Evolutionary conservation across 2,329 filamentous ascomycete genomes (phyloP).

Genomic region (Pseudogymnoascus sp.): DNA sequence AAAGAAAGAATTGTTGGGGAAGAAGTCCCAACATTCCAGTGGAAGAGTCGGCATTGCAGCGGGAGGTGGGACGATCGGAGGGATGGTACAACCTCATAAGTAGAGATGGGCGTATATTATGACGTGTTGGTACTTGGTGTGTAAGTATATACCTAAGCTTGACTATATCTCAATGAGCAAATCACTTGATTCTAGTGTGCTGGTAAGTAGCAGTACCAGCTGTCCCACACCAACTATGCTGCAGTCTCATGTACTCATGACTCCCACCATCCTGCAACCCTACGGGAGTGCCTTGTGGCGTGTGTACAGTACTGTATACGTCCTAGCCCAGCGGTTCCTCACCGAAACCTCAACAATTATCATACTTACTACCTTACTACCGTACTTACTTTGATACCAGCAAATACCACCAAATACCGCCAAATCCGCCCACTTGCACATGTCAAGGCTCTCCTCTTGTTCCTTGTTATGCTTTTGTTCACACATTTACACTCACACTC

Average conservation of each 20-base stretch:
- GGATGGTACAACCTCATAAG: not conserved
- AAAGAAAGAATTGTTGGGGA: conserved; percentile 1
- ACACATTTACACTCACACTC: not conserved
- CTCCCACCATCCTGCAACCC: not conserved
- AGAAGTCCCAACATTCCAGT: conserved; percentile 2
- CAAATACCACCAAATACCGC: not conserved
- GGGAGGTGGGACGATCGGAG: not conserved
- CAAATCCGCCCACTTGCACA: not conserved
- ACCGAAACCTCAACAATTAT: conserved; percentile 8
- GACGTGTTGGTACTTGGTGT: not conserved
- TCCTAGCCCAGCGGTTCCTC: not conserved
- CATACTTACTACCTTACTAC: not conserved
- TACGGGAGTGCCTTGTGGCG: not conserved
- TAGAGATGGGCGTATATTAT: not conserved
- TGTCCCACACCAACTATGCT: not conserved
- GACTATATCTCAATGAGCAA: not conserved
- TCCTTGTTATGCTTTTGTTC: not conserved
- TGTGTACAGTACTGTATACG: not conserved
- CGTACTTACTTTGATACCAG: too few species aligned
- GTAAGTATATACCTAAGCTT: not conserved
- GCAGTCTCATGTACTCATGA: not conserved
- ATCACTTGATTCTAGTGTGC: not conserved
- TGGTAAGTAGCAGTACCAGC: not conserved
- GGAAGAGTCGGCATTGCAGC: not conserved
- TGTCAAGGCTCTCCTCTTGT: not conserved